phyloP scores from a whole-genome alignment of 805 yeast species.

The Cyberlindnera euphorbiiphila region DNA sequence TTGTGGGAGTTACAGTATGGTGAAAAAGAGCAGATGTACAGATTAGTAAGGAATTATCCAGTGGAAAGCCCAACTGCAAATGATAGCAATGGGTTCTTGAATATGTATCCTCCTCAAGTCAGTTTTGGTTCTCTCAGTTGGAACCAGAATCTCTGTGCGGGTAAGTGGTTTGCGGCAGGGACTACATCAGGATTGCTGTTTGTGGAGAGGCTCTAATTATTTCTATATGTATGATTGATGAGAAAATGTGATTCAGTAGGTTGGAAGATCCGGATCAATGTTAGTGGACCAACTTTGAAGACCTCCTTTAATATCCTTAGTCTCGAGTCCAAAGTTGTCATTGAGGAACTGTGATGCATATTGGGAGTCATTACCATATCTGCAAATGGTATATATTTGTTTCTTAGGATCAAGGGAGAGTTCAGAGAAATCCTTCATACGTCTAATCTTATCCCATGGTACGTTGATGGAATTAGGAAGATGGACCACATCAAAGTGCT shows the following conservation, averaged over 20 bases:
- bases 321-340: slow-evolving; percentile 46
- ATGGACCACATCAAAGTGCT: slow-evolving; percentile 67
- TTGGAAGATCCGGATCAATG: slow-evolving; percentile 62
- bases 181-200: slow-evolving; percentile 48
- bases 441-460: slow-evolving; percentile 51
- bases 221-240: not conserved
- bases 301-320: slow-evolving; percentile 77
- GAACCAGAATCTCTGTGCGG: slow-evolving; percentile 46
- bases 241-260: slow-evolving; percentile 39
- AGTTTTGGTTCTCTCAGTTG: slow-evolving; percentile 50
- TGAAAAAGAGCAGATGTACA: slow-evolving; percentile 34
- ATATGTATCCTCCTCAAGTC: slow-evolving; percentile 47
- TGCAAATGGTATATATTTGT: slow-evolving; percentile 65
- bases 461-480: slow-evolving; percentile 59
- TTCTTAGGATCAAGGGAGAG: slow-evolving; percentile 30
- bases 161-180: slow-evolving; percentile 51
- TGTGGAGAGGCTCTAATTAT: slow-evolving; percentile 11
- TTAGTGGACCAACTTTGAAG: slow-evolving; percentile 63
- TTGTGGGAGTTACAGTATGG: slow-evolving; percentile 40
- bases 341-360: slow-evolving; percentile 58
- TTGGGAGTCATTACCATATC: slow-evolving; percentile 91
- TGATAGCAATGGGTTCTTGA: slow-evolving; percentile 26
- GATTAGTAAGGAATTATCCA: slow-evolving; percentile 39
- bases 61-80: slow-evolving; percentile 27
- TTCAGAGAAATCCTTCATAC: slow-evolving; percentile 26